These are phyloP conservation scores for Avena sativa DNA, from an alignment of 176 grass and related monocot genomes.

Conservation along the genomic window DNA sequence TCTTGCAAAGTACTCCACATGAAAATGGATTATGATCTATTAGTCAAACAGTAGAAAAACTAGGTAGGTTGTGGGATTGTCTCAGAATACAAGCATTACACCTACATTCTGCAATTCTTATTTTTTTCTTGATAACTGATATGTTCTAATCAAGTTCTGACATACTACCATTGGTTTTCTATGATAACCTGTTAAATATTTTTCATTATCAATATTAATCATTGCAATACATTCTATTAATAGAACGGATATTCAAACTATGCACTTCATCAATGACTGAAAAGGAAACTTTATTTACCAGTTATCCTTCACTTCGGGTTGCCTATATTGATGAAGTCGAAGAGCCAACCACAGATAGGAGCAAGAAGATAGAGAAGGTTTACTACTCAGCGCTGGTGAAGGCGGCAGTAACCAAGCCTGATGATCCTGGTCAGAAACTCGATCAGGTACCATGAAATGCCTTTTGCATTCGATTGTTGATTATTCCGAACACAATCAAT, in stretches of 20 bases:
- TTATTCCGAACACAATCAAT: conserved; percentile 23
- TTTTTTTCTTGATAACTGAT: background rate
- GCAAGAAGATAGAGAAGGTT: conserved; percentile 87
- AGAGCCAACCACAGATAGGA: conserved; percentile 62
- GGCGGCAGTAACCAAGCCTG: conserved; percentile 69
- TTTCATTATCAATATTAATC: background rate
- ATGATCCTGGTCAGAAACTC: conserved; percentile 76
- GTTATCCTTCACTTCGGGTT: conserved; percentile 92
- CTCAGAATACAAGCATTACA: background rate
- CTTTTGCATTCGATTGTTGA: conserved; percentile 2
- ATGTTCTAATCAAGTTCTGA: background rate
- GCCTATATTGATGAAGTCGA: conserved; percentile 99
- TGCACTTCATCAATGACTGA: conserved; percentile 25
- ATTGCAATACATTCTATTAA: conserved; percentile 21
- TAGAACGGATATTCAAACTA: conserved; percentile 6
- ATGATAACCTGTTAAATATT: background rate
- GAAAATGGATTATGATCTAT: conserved; percentile 5
- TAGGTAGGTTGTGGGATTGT: background rate
- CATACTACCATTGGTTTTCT: background rate
- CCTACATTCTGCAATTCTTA: conserved; percentile 20
- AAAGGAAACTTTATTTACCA: conserved; percentile 47
- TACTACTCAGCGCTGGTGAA: conserved; percentile 84
- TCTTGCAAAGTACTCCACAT: background rate
- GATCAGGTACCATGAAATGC: conserved; percentile 71
- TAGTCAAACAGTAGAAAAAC: conserved; percentile 28